These are phyloP conservation scores for Jackrogersella minutella DNA, from an alignment of 495 filamentous ascomycete genomes.

Conservation along the genomic window DNA sequence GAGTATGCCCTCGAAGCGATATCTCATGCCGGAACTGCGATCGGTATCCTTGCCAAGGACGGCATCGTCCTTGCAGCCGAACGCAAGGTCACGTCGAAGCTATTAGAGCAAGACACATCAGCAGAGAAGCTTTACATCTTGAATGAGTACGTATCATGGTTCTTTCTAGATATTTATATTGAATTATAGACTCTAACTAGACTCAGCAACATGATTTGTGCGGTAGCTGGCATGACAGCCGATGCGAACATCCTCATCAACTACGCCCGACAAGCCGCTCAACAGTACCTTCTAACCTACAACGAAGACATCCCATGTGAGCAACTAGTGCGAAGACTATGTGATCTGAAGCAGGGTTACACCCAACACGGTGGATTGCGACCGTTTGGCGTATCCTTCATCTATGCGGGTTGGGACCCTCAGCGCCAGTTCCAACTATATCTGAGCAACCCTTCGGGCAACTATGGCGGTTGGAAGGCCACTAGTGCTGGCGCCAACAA, in stretches of 20 bases:
- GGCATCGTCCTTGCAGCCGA: conserved; percentile 99
- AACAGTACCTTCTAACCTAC: conserved; percentile 97
- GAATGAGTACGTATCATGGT: conserved; percentile 77
- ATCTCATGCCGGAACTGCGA: conserved; percentile 95
- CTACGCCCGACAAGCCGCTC: conserved; percentile 94
- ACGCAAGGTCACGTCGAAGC: conserved; percentile 98
- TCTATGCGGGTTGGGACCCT: conserved; percentile 97
- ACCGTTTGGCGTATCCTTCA: conserved; percentile 98
- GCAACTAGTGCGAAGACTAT: conserved; percentile 94
- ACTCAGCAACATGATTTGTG: conserved; percentile 98
- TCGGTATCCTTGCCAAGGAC: conserved; percentile 96
- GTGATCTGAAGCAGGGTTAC: conserved; percentile 99
- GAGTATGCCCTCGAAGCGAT: conserved; percentile 99
- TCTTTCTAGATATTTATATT: neutral
- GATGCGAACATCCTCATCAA: conserved; percentile 99
- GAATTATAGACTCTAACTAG: neutral
- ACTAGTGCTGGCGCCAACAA: conserved; percentile 98
- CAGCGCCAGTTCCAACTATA: conserved; percentile 98
- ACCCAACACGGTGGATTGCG: conserved; percentile 98
- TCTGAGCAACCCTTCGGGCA: conserved; percentile 99
- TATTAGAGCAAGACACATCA: conserved; percentile 98
- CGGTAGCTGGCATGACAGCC: conserved; percentile 98
- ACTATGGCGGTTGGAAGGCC: conserved; percentile 99
- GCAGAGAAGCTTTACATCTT: conserved; percentile 99
- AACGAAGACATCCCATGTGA: conserved; percentile 99